Percentiles rank a stretch among this genome's conserved stretches.
phyloP scores from a whole-genome alignment of 495 filamentous ascomycete species.

The Penicillium robsamsonii region DNA sequence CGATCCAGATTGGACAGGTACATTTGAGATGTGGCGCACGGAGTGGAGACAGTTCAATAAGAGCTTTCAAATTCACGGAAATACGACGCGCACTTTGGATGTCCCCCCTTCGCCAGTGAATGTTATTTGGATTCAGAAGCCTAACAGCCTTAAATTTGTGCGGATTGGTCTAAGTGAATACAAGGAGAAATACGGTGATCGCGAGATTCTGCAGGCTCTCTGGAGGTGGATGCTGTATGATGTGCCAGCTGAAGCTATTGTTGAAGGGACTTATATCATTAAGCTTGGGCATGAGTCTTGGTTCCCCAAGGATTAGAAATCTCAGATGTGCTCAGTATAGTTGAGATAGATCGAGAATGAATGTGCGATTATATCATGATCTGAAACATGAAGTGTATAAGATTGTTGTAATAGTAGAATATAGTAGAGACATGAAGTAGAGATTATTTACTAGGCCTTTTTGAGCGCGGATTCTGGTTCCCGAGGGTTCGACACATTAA shows the following conservation, averaged over 20 bases:
- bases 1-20: background rate
- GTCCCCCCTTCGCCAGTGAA: background rate
- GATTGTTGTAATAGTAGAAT: background rate
- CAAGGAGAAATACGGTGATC: background rate
- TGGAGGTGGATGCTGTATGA: background rate
- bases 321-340: background rate
- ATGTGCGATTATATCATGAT: background rate
- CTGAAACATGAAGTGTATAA: background rate
- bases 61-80: background rate
- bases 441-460: background rate
- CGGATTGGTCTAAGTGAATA: no score
- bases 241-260: background rate
- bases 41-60: background rate
- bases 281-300: conserved; percentile 3
- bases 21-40: background rate
- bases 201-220: background rate
- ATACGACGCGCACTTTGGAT: background rate
- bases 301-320: background rate
- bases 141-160: background rate
- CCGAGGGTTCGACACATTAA: background rate
- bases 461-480: background rate
- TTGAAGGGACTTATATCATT: background rate
- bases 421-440: background rate
- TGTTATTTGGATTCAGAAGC: background rate
- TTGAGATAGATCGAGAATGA: background rate